phyloP scores from a whole-genome alignment of 1,284 basidiomycete species.

The Mycena citricolor region DNA sequence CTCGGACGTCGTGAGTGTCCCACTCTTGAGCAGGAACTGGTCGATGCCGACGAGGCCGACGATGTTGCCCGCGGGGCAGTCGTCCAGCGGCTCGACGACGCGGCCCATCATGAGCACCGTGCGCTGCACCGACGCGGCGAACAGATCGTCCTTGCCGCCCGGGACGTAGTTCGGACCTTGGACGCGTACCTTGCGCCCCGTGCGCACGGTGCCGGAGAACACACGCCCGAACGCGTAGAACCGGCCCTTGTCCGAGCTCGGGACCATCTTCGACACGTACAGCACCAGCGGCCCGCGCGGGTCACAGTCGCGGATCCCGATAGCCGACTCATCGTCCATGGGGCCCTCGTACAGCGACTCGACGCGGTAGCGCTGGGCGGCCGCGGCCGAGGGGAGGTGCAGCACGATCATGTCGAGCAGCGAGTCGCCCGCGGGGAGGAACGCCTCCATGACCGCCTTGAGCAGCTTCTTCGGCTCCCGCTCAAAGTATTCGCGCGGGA shows the following conservation, averaged over 20 bases:
- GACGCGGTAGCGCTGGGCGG: constrained; percentile 97
- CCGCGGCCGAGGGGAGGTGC: constrained; percentile 95
- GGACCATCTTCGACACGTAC: constrained; percentile 99
- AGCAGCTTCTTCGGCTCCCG: constrained; percentile 95
- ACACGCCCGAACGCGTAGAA: constrained; percentile 99
- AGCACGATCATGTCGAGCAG: constrained; percentile 99
- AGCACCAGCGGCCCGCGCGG: constrained; percentile 95
- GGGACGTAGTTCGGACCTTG: constrained; percentile 99
- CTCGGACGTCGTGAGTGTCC: constrained; percentile 96
- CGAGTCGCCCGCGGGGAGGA: constrained; percentile 98
- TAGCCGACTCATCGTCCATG: constrained; percentile 98
- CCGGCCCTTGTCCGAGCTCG: constrained; percentile 99
- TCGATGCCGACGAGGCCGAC: constrained; percentile 99
- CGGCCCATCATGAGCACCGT: constrained; percentile 99
- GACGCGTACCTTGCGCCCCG: constrained; percentile 98
- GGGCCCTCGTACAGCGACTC: constrained; percentile 99
- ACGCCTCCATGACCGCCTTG: constrained; percentile 99
- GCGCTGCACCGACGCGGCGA: constrained; percentile 96
- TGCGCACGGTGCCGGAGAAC: constrained; percentile 97
- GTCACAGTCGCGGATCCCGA: constrained; percentile 98
- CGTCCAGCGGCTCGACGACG: constrained; percentile 97
- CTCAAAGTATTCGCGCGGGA: constrained; percentile 87
- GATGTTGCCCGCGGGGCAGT: constrained; percentile 99
- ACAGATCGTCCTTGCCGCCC: constrained; percentile 93
- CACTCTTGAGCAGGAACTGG: constrained; percentile 99